Evolutionary conservation across 495 filamentous ascomycete species (phyloP), one percentile per base, ranked within the genome.

Genomic region (Letharia lupina): DNA sequence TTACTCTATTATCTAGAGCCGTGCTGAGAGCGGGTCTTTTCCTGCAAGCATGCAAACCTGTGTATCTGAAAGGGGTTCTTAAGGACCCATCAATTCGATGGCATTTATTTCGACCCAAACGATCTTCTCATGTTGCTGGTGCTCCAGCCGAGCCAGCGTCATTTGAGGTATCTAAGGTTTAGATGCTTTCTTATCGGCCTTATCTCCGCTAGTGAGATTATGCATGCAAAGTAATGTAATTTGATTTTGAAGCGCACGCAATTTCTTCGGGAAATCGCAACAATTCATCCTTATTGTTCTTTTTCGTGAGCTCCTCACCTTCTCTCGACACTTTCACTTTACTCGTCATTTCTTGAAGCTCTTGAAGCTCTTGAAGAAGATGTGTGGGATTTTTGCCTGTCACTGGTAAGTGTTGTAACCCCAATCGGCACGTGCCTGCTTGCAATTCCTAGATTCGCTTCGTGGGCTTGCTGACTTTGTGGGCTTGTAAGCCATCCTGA

Each of bases 301-400:
- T 8, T n/a, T 23, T 50, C n/a, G 9, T 28, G 7, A 4, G n/a
- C 23, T 52, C 12, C 48, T 28, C 47, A 23, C 4, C 5, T 31
- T 31, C 23, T 31, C 33, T 37, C 15, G 47, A 63, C 35, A 48
- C 4, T 41, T 12, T n/a, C 11, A 54, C n/a, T 23, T 8, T 20
- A 8, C 8, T 8, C 8, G 8, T 39, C 37, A 4, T 8, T 39
- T 39, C 8, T 39, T 39, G 4, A 39, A n/a, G 28, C 54, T 20
- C 39, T 37, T 23, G 16, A 3, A 37, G 2, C 4, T n/a, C n/a
- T 16, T 28, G 9, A 20, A 16, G 37, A 45, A 15, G 65, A 84
- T 84, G 81, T 84, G 81, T 78, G 94, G 94, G 75, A 98, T 98
- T 73, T 96, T 97, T 76, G 93, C 92, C 72, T 96, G 93, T 77